Conservation (phyloP, 441 rosid genomes). For the Flueggea neowawraea region DNA sequence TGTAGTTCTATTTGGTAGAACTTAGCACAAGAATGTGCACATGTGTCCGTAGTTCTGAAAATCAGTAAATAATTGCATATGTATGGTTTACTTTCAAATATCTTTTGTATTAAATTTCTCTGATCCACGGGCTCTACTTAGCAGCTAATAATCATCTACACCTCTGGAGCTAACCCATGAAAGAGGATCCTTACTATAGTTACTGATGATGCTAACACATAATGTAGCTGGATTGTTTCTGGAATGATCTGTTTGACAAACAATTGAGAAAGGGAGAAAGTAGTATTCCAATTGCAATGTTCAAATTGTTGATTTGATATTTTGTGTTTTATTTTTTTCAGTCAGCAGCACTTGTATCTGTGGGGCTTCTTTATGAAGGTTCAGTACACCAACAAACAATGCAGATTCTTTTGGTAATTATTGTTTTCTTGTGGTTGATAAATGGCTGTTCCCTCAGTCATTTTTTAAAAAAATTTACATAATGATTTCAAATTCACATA, state of each 20-base stretch:
- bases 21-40: no score
- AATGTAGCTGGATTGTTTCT: background rate
- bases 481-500: background rate
- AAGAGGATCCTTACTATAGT: background rate
- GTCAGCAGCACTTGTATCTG: constrained; percentile 95
- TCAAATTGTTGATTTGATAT: constrained; percentile 6
- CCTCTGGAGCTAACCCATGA: background rate
- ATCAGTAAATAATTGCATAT: no score
- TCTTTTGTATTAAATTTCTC: no score
- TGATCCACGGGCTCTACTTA: no score
- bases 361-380: constrained; percentile 97
- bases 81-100: no score
- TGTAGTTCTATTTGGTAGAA: no score
- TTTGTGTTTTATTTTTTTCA: constrained; percentile 28
- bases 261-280: background rate
- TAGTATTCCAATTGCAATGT: constrained; percentile 11
- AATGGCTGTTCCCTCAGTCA: background rate
- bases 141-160: background rate
- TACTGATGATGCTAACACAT: background rate
- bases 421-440: constrained; percentile 1
- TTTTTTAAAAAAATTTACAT: background rate
- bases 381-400: constrained; percentile 90
- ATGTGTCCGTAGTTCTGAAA: no score
- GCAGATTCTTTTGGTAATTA: constrained; percentile 82
- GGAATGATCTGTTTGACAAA: background rate